phyloP scores from a whole-genome alignment of 495 filamentous ascomycete species.

The Aspergillus affinis region DNA sequence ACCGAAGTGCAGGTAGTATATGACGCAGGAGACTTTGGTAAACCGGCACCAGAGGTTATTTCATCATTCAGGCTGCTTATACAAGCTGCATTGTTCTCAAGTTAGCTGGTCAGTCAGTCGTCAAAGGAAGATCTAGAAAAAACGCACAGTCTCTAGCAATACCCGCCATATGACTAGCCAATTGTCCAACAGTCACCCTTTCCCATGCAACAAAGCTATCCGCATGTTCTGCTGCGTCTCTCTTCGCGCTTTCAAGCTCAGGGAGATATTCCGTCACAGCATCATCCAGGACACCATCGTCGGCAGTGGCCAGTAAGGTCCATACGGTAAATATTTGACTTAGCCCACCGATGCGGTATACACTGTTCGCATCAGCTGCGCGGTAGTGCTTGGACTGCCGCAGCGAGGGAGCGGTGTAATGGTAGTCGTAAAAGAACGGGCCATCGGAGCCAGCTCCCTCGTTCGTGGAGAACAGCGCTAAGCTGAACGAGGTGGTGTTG shows the following conservation, averaged over 20 bases:
- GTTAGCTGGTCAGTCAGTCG: background rate
- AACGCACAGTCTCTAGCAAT: slow-evolving; percentile 35
- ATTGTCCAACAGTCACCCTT: slow-evolving; percentile 44
- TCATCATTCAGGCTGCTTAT: background rate
- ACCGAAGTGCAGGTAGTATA: background rate
- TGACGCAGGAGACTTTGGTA: background rate
- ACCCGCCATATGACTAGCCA: slow-evolving; percentile 49
- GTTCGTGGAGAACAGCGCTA: slow-evolving; percentile 51
- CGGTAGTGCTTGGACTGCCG: slow-evolving; percentile 11
- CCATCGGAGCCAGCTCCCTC: slow-evolving; percentile 24
- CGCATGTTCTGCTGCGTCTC: slow-evolving; percentile 8
- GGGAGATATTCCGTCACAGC: slow-evolving; percentile 53
- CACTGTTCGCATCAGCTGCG: slow-evolving; percentile 30
- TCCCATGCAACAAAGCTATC: slow-evolving; percentile 42
- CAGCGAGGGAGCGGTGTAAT: slow-evolving; percentile 45
- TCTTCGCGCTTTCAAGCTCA: slow-evolving; percentile 35
- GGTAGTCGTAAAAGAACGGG: slow-evolving; percentile 41
- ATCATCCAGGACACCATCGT: slow-evolving; percentile 44
- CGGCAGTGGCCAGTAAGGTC: slow-evolving; percentile 46
- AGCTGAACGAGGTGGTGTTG: slow-evolving; percentile 46
- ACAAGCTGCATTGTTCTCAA: background rate
- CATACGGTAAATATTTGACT: slow-evolving; percentile 49
- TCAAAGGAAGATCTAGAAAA: slow-evolving; percentile 14
- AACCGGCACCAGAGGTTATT: background rate
- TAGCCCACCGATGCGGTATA: slow-evolving; percentile 49